A percentile compares a stretch with the other conserved stretches of the same genome.
Evolutionary conservation across 768 basidiomycete genomes (phyloP).

Genomic region (Termitomyces sp.): DNA sequence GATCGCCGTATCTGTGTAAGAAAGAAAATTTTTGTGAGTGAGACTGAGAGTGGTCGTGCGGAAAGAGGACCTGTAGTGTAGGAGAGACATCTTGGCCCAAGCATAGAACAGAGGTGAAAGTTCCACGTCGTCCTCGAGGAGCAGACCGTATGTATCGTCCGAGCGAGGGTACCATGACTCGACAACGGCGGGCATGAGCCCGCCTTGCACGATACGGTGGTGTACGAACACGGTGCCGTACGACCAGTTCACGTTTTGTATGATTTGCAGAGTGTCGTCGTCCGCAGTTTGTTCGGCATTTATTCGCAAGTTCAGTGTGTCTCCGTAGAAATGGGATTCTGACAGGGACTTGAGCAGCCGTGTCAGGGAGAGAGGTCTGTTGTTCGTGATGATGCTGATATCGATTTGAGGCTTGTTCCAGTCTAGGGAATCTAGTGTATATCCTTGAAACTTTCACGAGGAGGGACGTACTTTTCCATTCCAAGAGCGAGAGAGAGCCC

Average conservation of each 20-base stretch:
- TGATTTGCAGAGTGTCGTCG: conserved; percentile 46
- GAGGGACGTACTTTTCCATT: conserved; percentile 47
- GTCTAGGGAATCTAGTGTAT: conserved; percentile 37
- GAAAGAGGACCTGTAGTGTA: conserved; percentile 58
- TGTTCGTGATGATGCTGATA: conserved; percentile 71
- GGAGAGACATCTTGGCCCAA: conserved; percentile 76
- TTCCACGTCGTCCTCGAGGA: conserved; percentile 86
- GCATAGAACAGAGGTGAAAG: conserved; percentile 81
- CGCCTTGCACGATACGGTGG: conserved; percentile 73
- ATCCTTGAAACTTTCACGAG: neutral
- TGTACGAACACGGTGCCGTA: conserved; percentile 57
- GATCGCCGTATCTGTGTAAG: conserved; percentile 48
- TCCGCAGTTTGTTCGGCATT: conserved; percentile 78
- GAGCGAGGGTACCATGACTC: conserved; percentile 85
- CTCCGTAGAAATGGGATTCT: conserved; percentile 59
- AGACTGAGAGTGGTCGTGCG: neutral
- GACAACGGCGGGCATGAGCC: conserved; percentile 76
- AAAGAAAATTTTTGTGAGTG: neutral
- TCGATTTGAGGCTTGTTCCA: conserved; percentile 71
- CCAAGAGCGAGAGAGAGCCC: conserved; percentile 45
- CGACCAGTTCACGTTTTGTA: conserved; percentile 49
- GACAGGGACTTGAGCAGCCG: conserved; percentile 63
- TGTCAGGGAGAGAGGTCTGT: conserved; percentile 63
- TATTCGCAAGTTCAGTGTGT: conserved; percentile 55
- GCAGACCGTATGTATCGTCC: conserved; percentile 69